These are phyloP conservation scores for Lentinula guzmanii DNA, from an alignment of 768 basidiomycete genomes.

Conservation along the genomic window DNA sequence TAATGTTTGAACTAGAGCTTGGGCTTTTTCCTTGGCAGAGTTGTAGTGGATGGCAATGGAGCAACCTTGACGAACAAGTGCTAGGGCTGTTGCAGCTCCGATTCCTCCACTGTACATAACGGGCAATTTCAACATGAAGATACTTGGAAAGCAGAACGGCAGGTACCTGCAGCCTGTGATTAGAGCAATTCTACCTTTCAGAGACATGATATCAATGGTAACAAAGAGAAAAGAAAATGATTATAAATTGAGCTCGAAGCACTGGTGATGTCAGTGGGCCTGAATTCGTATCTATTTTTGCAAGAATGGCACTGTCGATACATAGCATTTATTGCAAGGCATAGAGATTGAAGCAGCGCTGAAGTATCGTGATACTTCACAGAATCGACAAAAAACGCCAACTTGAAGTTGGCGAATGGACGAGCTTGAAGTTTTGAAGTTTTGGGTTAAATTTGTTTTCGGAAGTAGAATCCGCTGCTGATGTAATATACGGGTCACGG, in stretches of 20 bases:
- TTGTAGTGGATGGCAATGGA: conserved; percentile 49
- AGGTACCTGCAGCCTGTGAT: conserved; percentile 3
- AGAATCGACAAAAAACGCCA: too few relatives aligned
- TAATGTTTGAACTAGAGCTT: conserved; percentile 32
- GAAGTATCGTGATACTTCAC: too few relatives aligned
- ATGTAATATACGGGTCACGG: neutral
- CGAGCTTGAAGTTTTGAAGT: too few relatives aligned
- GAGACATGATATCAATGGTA: neutral
- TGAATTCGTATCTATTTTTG: too few relatives aligned
- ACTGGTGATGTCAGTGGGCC: too few relatives aligned
- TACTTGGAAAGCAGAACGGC: neutral
- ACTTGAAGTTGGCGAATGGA: too few relatives aligned
- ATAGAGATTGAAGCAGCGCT: too few relatives aligned
- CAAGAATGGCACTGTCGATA: too few relatives aligned
- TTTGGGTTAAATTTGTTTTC: too few relatives aligned
- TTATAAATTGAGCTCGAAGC: too few relatives aligned
- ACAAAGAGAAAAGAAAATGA: neutral
- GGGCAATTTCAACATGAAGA: neutral
- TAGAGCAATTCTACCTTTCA: conserved; percentile 1
- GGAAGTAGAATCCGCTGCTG: neutral
- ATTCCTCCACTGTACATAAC: conserved; percentile 40
- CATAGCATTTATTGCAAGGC: too few relatives aligned
- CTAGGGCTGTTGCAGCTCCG: conserved; percentile 41
- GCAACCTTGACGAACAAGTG: conserved; percentile 37
- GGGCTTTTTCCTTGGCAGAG: conserved; percentile 28